Evolutionary conservation across 768 basidiomycete genomes (phyloP), one percentile per base, ranked within the genome.

Genomic region (Sarcomyxa edulis): DNA sequence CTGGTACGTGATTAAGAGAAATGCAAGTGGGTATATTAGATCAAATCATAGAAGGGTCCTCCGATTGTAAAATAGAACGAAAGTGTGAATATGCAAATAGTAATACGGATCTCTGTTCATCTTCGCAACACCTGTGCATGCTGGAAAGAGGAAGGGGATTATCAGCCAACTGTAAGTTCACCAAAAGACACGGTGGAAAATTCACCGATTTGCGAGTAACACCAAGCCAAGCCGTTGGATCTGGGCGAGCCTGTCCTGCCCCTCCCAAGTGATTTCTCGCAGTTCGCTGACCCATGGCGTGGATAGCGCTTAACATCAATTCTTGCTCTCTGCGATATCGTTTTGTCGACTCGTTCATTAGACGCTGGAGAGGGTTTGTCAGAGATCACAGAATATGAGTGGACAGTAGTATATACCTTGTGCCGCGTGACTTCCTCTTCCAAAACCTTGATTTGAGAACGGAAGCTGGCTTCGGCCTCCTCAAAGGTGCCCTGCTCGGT

Each of bases 291-390:
- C 88, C 85, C 29, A 77, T 61, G 27, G 67, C 68, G 55, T 91
- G 88, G 44, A 91, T 68, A 4, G 78, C 76, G 39, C 81, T 74
- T 15, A 90, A 62, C 81, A 96, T 85, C 40, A 90, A 70, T 47
- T 82, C 76, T 48, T 91, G 86, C 55, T 97, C 92, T 35, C 72
- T 66, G 33, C 73, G 71, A 55, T 90, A 89, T 26, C 78, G 71
- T 39, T 56, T 65, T 42, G 67, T 70, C 24, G 75, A 71, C 20
- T 89, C 82, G 32, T 60, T 51, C 46, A 71, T 60, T 22, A 76
- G 58, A 28, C 69, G 62, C 81, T 77, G 47, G 9, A 31, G 23
- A 26, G 12, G 9, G 3, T 11, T 37, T 12, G 2, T 10, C 2
- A 24, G 29, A 19, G 23, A 5, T 15, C 23, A 25, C n/a, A n/a